Evolutionary conservation across 345 rosid species (phyloP).

Genomic region (Melaleuca quinquenervia): DNA sequence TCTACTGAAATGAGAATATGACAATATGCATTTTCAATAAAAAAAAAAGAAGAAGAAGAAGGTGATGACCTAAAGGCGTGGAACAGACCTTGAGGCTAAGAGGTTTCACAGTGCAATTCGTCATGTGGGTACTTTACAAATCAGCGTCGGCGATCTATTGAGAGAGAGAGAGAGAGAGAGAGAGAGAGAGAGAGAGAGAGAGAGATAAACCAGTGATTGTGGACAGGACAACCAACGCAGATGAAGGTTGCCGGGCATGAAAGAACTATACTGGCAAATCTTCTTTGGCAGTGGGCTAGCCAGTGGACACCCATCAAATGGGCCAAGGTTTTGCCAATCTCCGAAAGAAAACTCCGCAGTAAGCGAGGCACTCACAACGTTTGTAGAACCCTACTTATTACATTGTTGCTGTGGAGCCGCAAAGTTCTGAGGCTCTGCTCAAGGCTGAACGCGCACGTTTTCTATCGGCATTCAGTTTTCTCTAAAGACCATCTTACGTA

Average conservation of each 20-base stretch:
- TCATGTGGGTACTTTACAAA: no score
- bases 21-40: no score
- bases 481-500: background rate
- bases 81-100: no score
- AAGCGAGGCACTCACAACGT: background rate
- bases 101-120: no score
- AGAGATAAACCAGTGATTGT: no score
- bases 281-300: background rate
- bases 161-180: no score
- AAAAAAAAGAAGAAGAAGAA: no score
- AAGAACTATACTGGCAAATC: background rate
- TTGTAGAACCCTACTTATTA: no score
- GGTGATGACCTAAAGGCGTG: no score
- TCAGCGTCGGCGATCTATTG: no score
- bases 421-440: background rate
- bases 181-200: no score
- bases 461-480: background rate
- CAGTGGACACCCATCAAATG: background rate
- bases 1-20: no score
- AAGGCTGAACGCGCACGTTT: background rate
- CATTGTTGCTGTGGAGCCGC: background rate
- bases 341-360: background rate
- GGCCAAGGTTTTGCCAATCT: background rate
- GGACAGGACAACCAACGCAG: background rate
- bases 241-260: background rate